Percentiles rank a stretch among this genome's conserved stretches.
phyloP scores from a whole-genome alignment of 2,329 filamentous ascomycete species.

The Aspergillus awamori region DNA sequence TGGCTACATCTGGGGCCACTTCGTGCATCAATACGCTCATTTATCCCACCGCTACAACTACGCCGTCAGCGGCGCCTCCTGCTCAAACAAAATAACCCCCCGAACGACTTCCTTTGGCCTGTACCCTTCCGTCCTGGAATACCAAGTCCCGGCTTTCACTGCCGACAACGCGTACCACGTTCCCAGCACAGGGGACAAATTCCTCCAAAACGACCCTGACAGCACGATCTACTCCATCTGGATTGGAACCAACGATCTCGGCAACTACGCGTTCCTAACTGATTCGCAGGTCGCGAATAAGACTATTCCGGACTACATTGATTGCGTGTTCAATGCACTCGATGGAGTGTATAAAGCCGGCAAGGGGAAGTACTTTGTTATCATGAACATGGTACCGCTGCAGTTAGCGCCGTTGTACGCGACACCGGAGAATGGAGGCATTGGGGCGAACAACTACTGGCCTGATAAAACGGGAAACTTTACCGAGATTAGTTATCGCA shows the following conservation, averaged over 20 bases:
- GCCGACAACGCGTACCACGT: conserved; percentile 31
- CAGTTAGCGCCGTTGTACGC: conserved; percentile 70
- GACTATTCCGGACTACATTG: conserved; percentile 65
- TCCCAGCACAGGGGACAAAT: conserved; percentile 15
- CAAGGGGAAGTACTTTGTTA: conserved; percentile 67
- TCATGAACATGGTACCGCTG: conserved; percentile 70
- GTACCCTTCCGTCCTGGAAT: conserved; percentile 66
- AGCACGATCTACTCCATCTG: conserved; percentile 75
- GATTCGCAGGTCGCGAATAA: conserved; percentile 63
- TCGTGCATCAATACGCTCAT: conserved; percentile 61
- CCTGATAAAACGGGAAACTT: conserved; percentile 52
- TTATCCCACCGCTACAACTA: conserved; percentile 64
- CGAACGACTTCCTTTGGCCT: conserved; percentile 55
- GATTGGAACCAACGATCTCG: conserved; percentile 82
- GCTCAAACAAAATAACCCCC: conserved; percentile 68
- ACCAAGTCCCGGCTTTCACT: conserved; percentile 55
- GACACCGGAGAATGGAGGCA: conserved; percentile 49
- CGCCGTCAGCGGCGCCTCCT: conserved; percentile 72
- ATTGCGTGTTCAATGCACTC: conserved; percentile 68
- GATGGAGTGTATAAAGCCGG: conserved; percentile 67
- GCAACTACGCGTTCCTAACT: conserved; percentile 65
- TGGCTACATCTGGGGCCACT: conserved; percentile 70
- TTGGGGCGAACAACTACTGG: conserved; percentile 51
- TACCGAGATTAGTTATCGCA: conserved; percentile 54
- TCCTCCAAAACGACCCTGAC: conserved; percentile 50